These are phyloP conservation scores for Aureobasidium mangrovei DNA, from an alignment of 2,329 filamentous ascomycete genomes.

Conservation along the genomic window DNA sequence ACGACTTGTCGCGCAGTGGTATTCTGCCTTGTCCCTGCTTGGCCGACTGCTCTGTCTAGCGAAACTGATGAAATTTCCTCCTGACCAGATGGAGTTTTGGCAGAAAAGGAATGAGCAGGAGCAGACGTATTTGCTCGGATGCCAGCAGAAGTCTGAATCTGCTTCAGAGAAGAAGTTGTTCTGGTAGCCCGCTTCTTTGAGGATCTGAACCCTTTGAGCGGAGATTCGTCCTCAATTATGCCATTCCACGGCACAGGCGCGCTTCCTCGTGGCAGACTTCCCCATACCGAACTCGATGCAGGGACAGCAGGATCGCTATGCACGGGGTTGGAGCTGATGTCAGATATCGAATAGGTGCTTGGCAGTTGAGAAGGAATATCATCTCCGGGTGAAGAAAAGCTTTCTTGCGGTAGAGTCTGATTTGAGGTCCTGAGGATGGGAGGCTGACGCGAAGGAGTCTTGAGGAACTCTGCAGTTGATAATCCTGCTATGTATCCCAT, in stretches of 20 bases:
- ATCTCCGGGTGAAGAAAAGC: slow-evolving; percentile 10
- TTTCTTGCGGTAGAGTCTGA: neutral
- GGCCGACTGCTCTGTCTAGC: neutral
- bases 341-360: slow-evolving; percentile 27
- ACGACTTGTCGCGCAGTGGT: neutral
- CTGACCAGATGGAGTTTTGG: neutral
- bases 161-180: neutral
- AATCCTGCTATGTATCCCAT: neutral
- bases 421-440: neutral
- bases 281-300: slow-evolving; percentile 11
- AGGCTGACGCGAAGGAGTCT: neutral
- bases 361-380: slow-evolving; percentile 26
- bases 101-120: neutral
- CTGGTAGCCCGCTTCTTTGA: neutral
- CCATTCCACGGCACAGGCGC: neutral
- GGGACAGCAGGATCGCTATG: slow-evolving; percentile 2
- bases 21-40: neutral
- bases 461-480: neutral
- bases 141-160: neutral
- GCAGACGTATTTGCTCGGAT: neutral
- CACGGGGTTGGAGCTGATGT: slow-evolving; percentile 16
- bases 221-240: slow-evolving; percentile 5
- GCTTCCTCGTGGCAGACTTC: neutral
- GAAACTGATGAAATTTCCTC: neutral
- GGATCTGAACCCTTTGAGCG: neutral